Base-by-base conservation (phyloP, 257 asterid species). In the Solanum medicagineum region DNA sequence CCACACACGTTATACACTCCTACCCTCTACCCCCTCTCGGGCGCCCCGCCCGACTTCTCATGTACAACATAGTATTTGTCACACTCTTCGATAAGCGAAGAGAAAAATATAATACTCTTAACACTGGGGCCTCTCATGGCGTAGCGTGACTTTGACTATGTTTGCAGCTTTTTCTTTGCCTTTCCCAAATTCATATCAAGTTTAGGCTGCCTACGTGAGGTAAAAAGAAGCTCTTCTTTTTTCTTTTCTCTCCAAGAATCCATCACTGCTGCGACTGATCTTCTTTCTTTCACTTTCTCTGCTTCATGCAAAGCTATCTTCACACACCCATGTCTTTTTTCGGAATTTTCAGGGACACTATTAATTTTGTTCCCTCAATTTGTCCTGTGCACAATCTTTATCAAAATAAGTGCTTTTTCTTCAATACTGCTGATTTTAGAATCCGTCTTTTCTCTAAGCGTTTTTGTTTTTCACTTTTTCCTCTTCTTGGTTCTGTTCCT, bases 141-240 rank as follows among this genome's bases (percentile, higher is more conserved):
- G 60, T 74, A 74, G 81, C 81, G 81, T 74, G 81, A 40, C 42
- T 77, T 77, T 77, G 82, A 77, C 82, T 51, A 77, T 77, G 82
- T 14, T 77, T 77, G 62, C 82, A 51, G 82, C 82, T 3, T 75
- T 75, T 75, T 51, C 15, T 75, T 14, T 75, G 2, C 62, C 63
- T 77, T 53, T 77, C 65, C 65, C 65, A 77, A 77, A 24, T 79
- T 53, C 83, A 53, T 77, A 24, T 79, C 83, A 10, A 53, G 47
- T 79, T 53, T 79, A 79, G 49, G 26, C 83, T 26, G 83, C 65
- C 17, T 79, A 26, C 24, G 45, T 51, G 24, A 51, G 65, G 65
- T 51, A 53, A 24, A 79, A 69, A 77, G 5, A 26, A 45, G 42
- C 62, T 49, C 24, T 49, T 75, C 14, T 75, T 49, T 73, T n/a